phyloP scores from a whole-genome alignment of 345 rosid genomes.

The Stellera chamaejasme region DNA sequence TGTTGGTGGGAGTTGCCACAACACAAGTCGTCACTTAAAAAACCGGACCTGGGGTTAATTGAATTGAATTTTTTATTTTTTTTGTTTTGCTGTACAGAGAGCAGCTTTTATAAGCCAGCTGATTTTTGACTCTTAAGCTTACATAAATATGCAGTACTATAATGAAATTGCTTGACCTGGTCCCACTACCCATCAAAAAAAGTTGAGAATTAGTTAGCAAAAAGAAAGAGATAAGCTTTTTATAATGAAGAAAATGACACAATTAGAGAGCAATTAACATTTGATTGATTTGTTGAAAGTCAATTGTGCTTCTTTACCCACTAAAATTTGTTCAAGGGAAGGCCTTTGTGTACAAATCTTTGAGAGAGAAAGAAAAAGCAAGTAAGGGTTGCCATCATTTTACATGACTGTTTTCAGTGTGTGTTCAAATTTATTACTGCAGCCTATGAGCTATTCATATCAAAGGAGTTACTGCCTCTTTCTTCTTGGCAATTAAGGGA shows the following conservation, averaged over 20 bases:
- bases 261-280: slow-evolving; percentile 7
- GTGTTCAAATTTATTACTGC: slow-evolving; percentile 25
- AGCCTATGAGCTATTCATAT: slow-evolving; percentile 26
- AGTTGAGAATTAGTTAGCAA: slow-evolving; percentile 6
- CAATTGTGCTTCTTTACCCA: slow-evolving; percentile 42
- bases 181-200: slow-evolving; percentile 11
- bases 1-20: too few relatives aligned
- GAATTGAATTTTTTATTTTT: slow-evolving; percentile 1
- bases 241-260: neutral
- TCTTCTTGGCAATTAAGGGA: slow-evolving; percentile 20
- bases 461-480: slow-evolving; percentile 27
- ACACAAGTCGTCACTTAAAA: neutral
- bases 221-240: neutral
- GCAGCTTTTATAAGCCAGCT: slow-evolving; percentile 40
- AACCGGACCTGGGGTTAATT: neutral
- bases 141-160: neutral
- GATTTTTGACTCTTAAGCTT: slow-evolving; percentile 34
- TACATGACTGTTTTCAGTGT: slow-evolving; percentile 8
- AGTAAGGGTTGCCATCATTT: slow-evolving; percentile 20
- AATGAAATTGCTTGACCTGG: slow-evolving; percentile 7
- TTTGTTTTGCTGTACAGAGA: slow-evolving; percentile 25
- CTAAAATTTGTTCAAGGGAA: slow-evolving; percentile 21
- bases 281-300: slow-evolving; percentile 35
- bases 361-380: slow-evolving; percentile 22
- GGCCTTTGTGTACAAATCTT: slow-evolving; percentile 15